These are phyloP conservation scores for Neonectria magnoliae DNA, from an alignment of 2,329 filamentous ascomycete genomes.

Conservation along the genomic window DNA sequence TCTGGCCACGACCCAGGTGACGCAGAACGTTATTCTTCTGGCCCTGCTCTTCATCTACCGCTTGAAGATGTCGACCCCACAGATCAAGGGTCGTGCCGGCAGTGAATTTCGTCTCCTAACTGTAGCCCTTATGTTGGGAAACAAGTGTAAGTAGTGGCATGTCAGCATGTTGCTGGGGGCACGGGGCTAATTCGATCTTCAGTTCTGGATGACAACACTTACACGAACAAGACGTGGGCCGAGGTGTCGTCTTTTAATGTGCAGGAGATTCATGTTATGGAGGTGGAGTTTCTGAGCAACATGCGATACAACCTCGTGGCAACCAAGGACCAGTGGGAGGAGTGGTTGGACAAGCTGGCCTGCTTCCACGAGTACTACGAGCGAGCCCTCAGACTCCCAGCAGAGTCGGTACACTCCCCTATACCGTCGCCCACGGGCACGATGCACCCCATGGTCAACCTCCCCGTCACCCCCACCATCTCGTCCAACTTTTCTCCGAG, in stretches of 20 bases:
- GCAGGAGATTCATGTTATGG: slow-evolving; percentile 97
- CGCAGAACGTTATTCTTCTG: slow-evolving; percentile 91
- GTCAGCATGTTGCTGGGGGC: not conserved
- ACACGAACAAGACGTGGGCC: slow-evolving; percentile 99
- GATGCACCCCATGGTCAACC: slow-evolving; percentile 43
- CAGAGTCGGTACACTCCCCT: slow-evolving; percentile 58
- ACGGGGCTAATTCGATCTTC: slow-evolving; percentile 41
- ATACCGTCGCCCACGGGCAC: slow-evolving; percentile 59
- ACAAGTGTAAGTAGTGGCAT: slow-evolving; percentile 77
- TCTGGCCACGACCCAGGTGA: slow-evolving; percentile 92
- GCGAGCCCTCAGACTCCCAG: slow-evolving; percentile 63
- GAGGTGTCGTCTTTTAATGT: slow-evolving; percentile 96
- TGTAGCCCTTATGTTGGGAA: slow-evolving; percentile 95
- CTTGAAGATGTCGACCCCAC: slow-evolving; percentile 88
- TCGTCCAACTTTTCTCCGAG: slow-evolving; percentile 54
- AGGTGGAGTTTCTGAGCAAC: slow-evolving; percentile 99
- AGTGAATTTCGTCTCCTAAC: slow-evolving; percentile 95
- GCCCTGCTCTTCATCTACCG: slow-evolving; percentile 93
- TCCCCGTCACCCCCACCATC: slow-evolving; percentile 47
- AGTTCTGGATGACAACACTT: slow-evolving; percentile 98
- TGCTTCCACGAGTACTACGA: slow-evolving; percentile 88
- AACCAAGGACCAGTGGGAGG: slow-evolving; percentile 85
- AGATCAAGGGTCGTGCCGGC: slow-evolving; percentile 88
- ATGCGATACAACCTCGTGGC: slow-evolving; percentile 95
- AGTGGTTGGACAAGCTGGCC: slow-evolving; percentile 85